Conservation (phyloP, 441 rosid species). For the Gossypium schwendimanii region DNA sequence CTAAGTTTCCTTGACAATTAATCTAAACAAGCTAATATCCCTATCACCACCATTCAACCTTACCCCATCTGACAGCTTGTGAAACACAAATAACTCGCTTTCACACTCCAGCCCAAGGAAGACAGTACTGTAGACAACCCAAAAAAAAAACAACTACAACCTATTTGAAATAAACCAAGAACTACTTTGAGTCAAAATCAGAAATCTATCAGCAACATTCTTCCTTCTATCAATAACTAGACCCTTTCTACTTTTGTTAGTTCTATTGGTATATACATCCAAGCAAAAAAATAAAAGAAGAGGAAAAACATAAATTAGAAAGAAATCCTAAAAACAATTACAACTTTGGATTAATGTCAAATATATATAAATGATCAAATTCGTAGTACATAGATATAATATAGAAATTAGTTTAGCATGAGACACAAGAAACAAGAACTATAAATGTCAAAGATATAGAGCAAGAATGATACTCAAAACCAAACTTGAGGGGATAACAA, state of each 20-base stretch:
- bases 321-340: not conserved
- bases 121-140: not conserved
- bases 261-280: not conserved
- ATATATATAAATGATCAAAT: not conserved
- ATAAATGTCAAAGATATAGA: not conserved
- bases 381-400: not conserved
- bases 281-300: not conserved
- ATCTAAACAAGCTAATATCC: not conserved
- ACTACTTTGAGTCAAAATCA: not conserved
- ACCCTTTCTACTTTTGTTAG: not conserved
- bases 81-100: not conserved
- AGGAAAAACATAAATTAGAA: not conserved
- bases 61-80: not conserved
- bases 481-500: not conserved
- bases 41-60: not conserved
- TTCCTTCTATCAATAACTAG: not conserved
- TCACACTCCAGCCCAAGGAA: not conserved
- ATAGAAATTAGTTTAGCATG: constrained; percentile 26
- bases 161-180: not conserved
- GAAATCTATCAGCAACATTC: not conserved
- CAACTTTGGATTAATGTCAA: not conserved
- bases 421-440: not conserved
- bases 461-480: not conserved
- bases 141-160: not conserved
- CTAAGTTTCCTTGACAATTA: not conserved